Evolutionary conservation across 352 stramenopile genomes (phyloP), one percentile per base, ranked within the genome.

Genomic region (Pythium chondricola): DNA sequence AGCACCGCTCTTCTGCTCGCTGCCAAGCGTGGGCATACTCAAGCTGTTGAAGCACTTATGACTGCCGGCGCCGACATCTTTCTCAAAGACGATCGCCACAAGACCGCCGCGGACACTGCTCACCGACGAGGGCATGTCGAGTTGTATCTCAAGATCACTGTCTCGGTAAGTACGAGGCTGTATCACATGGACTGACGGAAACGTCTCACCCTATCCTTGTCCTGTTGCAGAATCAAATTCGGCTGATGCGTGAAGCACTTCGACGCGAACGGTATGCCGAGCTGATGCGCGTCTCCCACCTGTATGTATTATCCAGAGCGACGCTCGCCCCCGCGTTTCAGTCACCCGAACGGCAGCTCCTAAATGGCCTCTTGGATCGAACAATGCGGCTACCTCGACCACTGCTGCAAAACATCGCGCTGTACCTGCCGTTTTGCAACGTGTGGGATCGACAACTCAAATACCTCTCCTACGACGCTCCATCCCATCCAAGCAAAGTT

Each of bases 51-150:
- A 57, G 74, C 79, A 6, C 50, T 94, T 10, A 69, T 93, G 58
- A 91, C 75, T 2, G 77, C 78, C 8, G 83, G 79, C 7, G 83
- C 83, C 0, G 83, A 94, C 42, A 92, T 94, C 38, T 94, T 90
- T 43, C 64, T 91, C 14, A 94, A 92, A 43, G 83, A 94, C 38
- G 83, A 94, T 42, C 78, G 83, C 2, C 73, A 91, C 56, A 94
- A 94, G 67, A 92, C 81, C 1, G 81, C 83, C 8, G 77, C 78
- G 3, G 81, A 94, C 46, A 93, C 78, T 25, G 83, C 83, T 2
- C 76, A 90, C 39, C 78, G 83, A 8, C 65, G 83, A 49, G 83
- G 81, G 1, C 81, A 94, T 35, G 74, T 91, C 31, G 79, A 92
- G 38, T 56, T 94, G 48, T 91, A 84, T 43, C 62, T 90, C 2